Percentiles rank a stretch among this genome's conserved stretches.
These are phyloP conservation scores for Leccinum fibrillosum DNA, from an alignment of 768 basidiomycete genomes.

Conservation along the genomic window DNA sequence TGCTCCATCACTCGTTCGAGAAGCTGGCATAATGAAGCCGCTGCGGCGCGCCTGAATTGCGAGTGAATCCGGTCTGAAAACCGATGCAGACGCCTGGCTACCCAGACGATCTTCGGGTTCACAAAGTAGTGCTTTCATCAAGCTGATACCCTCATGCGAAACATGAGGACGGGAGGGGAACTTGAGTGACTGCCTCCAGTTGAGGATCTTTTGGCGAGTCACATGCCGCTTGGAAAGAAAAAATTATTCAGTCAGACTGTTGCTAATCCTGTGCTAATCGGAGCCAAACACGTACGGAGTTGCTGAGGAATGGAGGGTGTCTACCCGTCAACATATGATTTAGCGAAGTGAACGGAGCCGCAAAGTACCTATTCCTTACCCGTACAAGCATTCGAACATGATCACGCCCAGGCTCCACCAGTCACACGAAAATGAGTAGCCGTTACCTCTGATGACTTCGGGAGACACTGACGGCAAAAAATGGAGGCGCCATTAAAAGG, in stretches of 20 bases:
- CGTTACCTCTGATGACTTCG: conserved; percentile 86
- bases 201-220: conserved; percentile 95
- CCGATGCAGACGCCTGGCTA: conserved; percentile 63
- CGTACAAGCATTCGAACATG: conserved; percentile 93
- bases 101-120: conserved; percentile 95
- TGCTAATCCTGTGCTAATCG: conserved; percentile 21
- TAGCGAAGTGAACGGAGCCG: conserved; percentile 25
- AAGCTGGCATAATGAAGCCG: conserved; percentile 55
- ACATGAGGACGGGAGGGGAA: conserved; percentile 84
- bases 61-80: conserved; percentile 74
- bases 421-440: conserved; percentile 92
- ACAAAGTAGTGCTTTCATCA: conserved; percentile 88
- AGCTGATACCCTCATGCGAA: conserved; percentile 80
- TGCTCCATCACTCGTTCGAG: conserved; percentile 74
- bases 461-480: conserved; percentile 65
- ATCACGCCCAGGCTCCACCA: conserved; percentile 99
- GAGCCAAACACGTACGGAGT: conserved; percentile 58
- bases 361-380: conserved; percentile 48
- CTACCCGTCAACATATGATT: conserved; percentile 39
- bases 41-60: conserved; percentile 72
- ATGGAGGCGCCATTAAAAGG: conserved; percentile 26
- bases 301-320: conserved; percentile 95
- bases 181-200: conserved; percentile 86
- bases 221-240: conserved; percentile 66
- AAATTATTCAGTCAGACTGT: conserved; percentile 8